phyloP scores from a whole-genome alignment of 192 early-diverging fungal genomes.

The Anaeromyces robustus region DNA sequence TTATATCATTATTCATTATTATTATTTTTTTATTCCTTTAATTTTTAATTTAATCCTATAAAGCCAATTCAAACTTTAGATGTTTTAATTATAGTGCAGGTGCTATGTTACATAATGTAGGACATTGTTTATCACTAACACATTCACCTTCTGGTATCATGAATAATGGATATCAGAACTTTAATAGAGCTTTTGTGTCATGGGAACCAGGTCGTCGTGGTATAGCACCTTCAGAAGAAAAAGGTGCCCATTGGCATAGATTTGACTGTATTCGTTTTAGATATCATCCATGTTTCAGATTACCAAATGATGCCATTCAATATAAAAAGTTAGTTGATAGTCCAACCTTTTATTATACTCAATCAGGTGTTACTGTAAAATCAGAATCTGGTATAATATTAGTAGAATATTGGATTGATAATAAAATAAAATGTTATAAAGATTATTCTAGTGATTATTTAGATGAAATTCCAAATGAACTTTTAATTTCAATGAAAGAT shows the following conservation, averaged over 20 bases:
- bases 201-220: conserved; percentile 25
- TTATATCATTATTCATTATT: conserved; percentile 24
- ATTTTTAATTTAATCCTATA: conserved; percentile 42
- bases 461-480: conserved; percentile 4
- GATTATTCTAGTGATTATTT: conserved; percentile 30
- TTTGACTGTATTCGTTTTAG: conserved; percentile 37
- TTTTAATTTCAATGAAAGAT: background rate
- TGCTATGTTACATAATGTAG: conserved; percentile 56
- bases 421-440: conserved; percentile 21
- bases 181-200: conserved; percentile 48
- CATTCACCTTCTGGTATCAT: conserved; percentile 47
- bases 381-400: conserved; percentile 31
- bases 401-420: conserved; percentile 36
- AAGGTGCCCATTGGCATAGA: conserved; percentile 51
- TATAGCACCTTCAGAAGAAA: conserved; percentile 30
- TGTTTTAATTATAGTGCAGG: conserved; percentile 51
- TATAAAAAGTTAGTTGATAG: background rate
- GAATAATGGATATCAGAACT: conserved; percentile 46
- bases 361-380: conserved; percentile 15
- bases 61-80: conserved; percentile 7
- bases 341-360: conserved; percentile 11
- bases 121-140: conserved; percentile 38
- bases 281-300: conserved; percentile 35
- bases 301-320: conserved; percentile 20
- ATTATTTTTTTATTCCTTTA: too few species aligned